Evolutionary conservation across 192 early-diverging fungal genomes (phyloP), one percentile per base, ranked within the genome.

Genomic region (Coemansia sp.): DNA sequence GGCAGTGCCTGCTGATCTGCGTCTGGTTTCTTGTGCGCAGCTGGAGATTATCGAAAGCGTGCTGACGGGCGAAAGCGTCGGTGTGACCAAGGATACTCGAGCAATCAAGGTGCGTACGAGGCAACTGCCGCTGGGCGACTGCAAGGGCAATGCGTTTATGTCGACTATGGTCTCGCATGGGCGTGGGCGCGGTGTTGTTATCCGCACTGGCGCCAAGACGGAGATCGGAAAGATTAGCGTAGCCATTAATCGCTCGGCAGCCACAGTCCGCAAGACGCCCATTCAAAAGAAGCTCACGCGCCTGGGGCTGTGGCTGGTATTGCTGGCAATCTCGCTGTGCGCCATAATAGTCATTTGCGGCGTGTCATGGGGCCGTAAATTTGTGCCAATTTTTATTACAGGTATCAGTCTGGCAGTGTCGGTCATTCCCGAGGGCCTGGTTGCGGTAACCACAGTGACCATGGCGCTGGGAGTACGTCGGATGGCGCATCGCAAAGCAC

Each of bases 131-230:
- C 77, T 98, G 6, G 92, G 89, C 54, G 96, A 98, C 58, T 97
- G 96, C 73, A 94, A 90, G 71, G 92, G 95, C 46, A 96, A 93
- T 68, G 93, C 93, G 6, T 98, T 98, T 72, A 97, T 96, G 95
- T 89, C 93, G 9, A 98, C 95, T 3, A 82, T 92, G 5, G 92
- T 97, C 23, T 85, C 93, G 31, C 86, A 89, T 23, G 96, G 96
- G 24, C 88, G 96, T 28, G 95, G 87, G 12, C 91, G 92, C 52
- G 96, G 93, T 21, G 84, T 98, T 50, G 96, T 97, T 11, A 93
- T 95, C 20, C 84, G 94, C 56, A 95, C 91, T 5, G 96, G 95
- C 44, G 61, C 82, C 25, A 68, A 78, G 31, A 96, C 95, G 20
- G 96, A 98, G 79, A 97, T 98, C 64, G 96, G 96, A 34, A 90